phyloP scores from a whole-genome alignment of 148 eudicot species.

The Heliosperma pusillum region DNA sequence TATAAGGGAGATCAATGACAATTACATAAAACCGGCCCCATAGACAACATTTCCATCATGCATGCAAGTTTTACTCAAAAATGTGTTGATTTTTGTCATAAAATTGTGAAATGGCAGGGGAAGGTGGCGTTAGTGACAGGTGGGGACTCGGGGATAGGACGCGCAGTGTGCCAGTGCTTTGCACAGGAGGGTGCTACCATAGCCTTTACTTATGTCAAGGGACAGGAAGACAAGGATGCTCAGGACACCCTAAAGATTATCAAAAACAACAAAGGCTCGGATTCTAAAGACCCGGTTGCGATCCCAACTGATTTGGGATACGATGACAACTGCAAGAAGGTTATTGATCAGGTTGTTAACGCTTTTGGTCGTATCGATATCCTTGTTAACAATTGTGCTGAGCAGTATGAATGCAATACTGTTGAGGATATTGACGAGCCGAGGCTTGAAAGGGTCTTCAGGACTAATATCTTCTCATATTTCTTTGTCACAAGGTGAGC shows the following conservation, averaged over 20 bases:
- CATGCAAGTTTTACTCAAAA: neutral
- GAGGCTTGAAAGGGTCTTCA: slow-evolving; percentile 74
- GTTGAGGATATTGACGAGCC: slow-evolving; percentile 76
- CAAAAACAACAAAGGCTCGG: slow-evolving; percentile 38
- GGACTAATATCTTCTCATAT: slow-evolving; percentile 78
- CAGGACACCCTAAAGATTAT: slow-evolving; percentile 55
- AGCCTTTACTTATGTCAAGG: slow-evolving; percentile 80
- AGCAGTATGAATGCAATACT: slow-evolving; percentile 58
- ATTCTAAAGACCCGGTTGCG: slow-evolving; percentile 64
- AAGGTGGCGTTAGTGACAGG: slow-evolving; percentile 85
- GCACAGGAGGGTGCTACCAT: slow-evolving; percentile 82
- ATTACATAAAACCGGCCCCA: too few species aligned
- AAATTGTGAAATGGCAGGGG: slow-evolving; percentile 41
- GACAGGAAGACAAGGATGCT: slow-evolving; percentile 74
- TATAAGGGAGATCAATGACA: too few species aligned
- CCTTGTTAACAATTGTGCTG: slow-evolving; percentile 72
- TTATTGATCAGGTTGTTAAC: slow-evolving; percentile 63
- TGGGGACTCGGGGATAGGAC: slow-evolving; percentile 90
- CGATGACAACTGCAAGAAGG: slow-evolving; percentile 66
- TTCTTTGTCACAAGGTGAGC: slow-evolving; percentile 58
- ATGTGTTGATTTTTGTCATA: too few species aligned
- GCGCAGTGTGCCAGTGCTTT: slow-evolving; percentile 68
- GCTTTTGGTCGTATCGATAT: slow-evolving; percentile 66
- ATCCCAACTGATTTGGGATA: slow-evolving; percentile 66
- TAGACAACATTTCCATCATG: too few species aligned